Percentiles rank a stretch among this genome's conserved stretches.
Evolutionary conservation across 352 stramenopile species (phyloP).

Genomic region (Pythium sp.): DNA sequence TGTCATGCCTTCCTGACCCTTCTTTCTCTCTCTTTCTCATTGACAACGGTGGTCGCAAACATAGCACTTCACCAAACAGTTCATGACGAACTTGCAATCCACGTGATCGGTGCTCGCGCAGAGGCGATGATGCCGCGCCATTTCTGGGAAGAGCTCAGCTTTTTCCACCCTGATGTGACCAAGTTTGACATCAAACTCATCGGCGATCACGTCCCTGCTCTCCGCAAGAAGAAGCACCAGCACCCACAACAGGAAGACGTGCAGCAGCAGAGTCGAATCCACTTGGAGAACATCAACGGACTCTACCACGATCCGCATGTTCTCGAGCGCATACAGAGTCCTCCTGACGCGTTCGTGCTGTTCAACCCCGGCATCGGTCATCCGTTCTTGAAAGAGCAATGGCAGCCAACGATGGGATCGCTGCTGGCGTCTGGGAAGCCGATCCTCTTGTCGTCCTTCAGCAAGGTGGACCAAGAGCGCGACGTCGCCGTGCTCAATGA

Average conservation of each 20-base stretch:
- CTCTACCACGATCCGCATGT: constrained; percentile 49
- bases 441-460: constrained; percentile 66
- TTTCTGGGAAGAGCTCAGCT: constrained; percentile 60
- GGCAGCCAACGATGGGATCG: constrained; percentile 49
- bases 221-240: constrained; percentile 24
- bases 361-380: constrained; percentile 77
- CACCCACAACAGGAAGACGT: neutral
- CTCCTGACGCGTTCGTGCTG: constrained; percentile 56
- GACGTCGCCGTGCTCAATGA: constrained; percentile 46
- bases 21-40: neutral
- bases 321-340: constrained; percentile 12
- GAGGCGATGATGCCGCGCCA: constrained; percentile 74
- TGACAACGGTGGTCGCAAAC: neutral
- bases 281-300: constrained; percentile 41
- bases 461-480: constrained; percentile 50
- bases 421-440: constrained; percentile 44
- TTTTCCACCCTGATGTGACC: constrained; percentile 29
- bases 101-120: constrained; percentile 64
- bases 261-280: constrained; percentile 23
- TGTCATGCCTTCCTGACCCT: neutral
- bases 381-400: constrained; percentile 38
- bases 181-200: constrained; percentile 53
- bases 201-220: constrained; percentile 56
- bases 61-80: constrained; percentile 2
- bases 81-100: constrained; percentile 25